A percentile compares a stretch with the other conserved stretches of the same genome.
Conservation (phyloP, 1,284 basidiomycete genomes). For the Peniophora sp. region DNA sequence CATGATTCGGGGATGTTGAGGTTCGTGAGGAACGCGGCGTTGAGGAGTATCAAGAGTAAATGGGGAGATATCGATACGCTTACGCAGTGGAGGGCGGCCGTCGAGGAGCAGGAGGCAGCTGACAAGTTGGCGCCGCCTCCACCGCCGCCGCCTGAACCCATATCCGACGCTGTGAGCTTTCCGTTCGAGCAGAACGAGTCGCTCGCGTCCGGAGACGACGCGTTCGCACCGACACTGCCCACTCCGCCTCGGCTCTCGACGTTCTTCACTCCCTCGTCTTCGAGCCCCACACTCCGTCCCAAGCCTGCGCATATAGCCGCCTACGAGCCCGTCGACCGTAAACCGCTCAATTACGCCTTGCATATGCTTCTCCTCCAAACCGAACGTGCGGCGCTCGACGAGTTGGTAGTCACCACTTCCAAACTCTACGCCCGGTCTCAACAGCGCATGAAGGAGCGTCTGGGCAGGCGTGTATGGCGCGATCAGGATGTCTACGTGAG, state of each 20-base stretch:
- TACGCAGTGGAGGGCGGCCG: slow-evolving; percentile 10
- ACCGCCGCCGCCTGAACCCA: slow-evolving; percentile 1
- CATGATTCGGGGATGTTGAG: slow-evolving; percentile 48
- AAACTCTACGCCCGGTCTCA: not conserved
- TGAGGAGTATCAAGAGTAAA: slow-evolving; percentile 36
- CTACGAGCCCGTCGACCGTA: not conserved
- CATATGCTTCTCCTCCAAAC: not conserved
- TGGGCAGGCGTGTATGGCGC: not conserved
- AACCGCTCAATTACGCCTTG: not conserved
- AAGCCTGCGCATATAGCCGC: not conserved
- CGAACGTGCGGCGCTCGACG: not conserved
- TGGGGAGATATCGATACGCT: slow-evolving; percentile 37
- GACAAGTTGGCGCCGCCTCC: slow-evolving; percentile 1
- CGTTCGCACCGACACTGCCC: slow-evolving; percentile 4
- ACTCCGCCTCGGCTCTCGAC: slow-evolving; percentile 11
- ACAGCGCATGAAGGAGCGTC: not conserved
- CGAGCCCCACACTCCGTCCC: not conserved
- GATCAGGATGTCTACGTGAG: not conserved
- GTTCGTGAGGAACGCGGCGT: slow-evolving; percentile 43
- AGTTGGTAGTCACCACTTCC: not conserved
- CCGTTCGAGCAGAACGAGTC: slow-evolving; percentile 1
- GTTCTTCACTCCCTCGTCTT: slow-evolving; percentile 9
- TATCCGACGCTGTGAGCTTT: not conserved
- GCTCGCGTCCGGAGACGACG: not conserved
- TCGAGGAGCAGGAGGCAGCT: not conserved